Conservation (phyloP, 495 filamentous ascomycete genomes). For the Clohesyomyces aquaticus region DNA sequence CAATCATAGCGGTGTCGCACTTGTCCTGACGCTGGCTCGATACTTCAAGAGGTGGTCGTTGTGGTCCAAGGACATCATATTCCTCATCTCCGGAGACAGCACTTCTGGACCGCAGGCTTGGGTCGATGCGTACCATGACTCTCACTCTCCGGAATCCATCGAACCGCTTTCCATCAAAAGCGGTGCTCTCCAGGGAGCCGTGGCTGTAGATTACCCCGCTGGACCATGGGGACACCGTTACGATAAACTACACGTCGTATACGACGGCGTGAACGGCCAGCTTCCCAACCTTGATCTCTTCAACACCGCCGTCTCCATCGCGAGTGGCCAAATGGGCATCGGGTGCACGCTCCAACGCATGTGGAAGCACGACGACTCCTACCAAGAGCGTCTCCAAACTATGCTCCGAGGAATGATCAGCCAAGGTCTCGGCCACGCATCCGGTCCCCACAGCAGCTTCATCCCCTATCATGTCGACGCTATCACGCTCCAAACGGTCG, state of each 20-base stretch:
- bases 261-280: constrained; percentile 96
- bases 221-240: constrained; percentile 72
- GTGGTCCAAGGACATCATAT: constrained; percentile 98
- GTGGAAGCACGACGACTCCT: constrained; percentile 80
- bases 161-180: constrained; percentile 86
- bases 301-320: constrained; percentile 88
- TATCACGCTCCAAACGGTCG: constrained; percentile 86
- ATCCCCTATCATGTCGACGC: constrained; percentile 98
- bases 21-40: constrained; percentile 81
- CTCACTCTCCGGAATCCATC: constrained; percentile 68
- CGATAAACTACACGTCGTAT: constrained; percentile 83
- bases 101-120: constrained; percentile 91
- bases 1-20: constrained; percentile 83
- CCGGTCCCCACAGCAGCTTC: constrained; percentile 90
- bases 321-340: constrained; percentile 91
- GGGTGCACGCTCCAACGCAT: constrained; percentile 80
- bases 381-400: constrained; percentile 79
- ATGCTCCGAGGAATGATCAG: constrained; percentile 93
- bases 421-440: constrained; percentile 86
- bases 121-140: constrained; percentile 96
- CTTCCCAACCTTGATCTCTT: constrained; percentile 93
- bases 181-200: constrained; percentile 86
- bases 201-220: constrained; percentile 87
- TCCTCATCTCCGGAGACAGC: constrained; percentile 86
- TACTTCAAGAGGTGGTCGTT: constrained; percentile 98